Conservation (phyloP, 352 stramenopile species). For the Pythium dissimile region DNA sequence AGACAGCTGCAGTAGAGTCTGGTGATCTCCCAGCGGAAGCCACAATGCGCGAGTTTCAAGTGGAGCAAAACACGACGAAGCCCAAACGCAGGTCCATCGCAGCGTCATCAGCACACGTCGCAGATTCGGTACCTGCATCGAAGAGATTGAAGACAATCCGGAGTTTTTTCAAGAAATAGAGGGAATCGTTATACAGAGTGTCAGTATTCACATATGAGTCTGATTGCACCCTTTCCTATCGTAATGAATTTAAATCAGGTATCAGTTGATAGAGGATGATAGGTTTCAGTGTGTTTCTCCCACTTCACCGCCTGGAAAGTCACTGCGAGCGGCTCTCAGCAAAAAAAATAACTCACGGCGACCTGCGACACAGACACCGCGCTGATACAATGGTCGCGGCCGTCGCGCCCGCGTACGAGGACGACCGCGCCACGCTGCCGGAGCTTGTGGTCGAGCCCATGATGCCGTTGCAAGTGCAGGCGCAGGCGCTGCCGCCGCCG, state of each 20-base stretch:
- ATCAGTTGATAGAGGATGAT: slow-evolving; percentile 2
- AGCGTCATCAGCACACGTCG: slow-evolving; percentile 32
- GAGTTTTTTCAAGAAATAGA: slow-evolving; percentile 68
- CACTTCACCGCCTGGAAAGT: slow-evolving; percentile 17
- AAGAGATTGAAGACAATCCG: slow-evolving; percentile 60
- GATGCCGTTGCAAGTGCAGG: slow-evolving; percentile 6
- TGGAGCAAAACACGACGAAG: neutral
- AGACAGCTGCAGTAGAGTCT: neutral
- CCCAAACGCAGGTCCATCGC: slow-evolving; percentile 9
- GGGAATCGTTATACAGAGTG: slow-evolving; percentile 6
- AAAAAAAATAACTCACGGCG: no score
- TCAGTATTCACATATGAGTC: neutral
- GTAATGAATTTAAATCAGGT: neutral
- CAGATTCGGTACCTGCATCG: slow-evolving; percentile 15
- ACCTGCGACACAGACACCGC: neutral
- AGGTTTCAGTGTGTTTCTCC: slow-evolving; percentile 20
- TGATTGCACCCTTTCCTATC: no score
- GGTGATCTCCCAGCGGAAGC: neutral
- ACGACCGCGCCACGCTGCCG: slow-evolving; percentile 1
- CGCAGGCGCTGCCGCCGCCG: neutral
- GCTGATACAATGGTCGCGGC: slow-evolving; percentile 8
- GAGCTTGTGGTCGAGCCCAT: slow-evolving; percentile 22
- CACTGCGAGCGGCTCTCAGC: neutral
- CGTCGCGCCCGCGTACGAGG: slow-evolving; percentile 7
- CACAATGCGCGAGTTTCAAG: slow-evolving; percentile 3